Base-by-base conservation (phyloP, 192 early-diverging fungal genomes). In the Backusella circina region DNA sequence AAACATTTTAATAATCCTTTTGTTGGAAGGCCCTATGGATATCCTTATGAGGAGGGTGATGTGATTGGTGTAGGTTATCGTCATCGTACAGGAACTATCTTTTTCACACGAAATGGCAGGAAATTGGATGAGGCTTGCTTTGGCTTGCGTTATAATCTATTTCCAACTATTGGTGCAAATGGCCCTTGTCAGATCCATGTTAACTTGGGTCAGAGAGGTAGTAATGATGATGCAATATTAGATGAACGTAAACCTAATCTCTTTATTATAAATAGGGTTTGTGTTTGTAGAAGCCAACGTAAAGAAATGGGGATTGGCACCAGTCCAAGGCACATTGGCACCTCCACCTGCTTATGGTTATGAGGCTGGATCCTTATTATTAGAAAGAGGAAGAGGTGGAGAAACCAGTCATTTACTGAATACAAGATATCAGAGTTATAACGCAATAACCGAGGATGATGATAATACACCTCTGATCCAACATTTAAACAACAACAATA, bases 201-300 rank as follows among this genome's bases (percentile, higher is more conserved):
- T 70, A 93, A 93, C 82, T 88, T 93, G 85, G 92, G 92, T 16
- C 92, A 93, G 76, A 85, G 70, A 69, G 75, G 75, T 75, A 68
- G 7, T 31, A 35, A 51, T n/a, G 8, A 67, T 12, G 5, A 2
- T n/a, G 18, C 33, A 66, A 5, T 21, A 37, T 3, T 31, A 26
- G 8, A 21, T n/a, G 3, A 9, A 10, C 3, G 26, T 2, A 12
- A 30, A 12, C 21, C 21, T 28, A 30, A 30, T 15, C 5, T n/a
- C 18, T 9, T 32, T 3, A n/a, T 33, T 1, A n/a, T 28, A 5
- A n/a, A 3, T 87, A 33, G 92, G 92, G 12, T 93, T 92, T 82
- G 91, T 93, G 10, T 93, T 92, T 85, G 88, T 93, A 12, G 92
- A 93, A 72, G 92, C 92, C 47, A 93, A 93, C 73, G 92, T 93